A percentile compares a stretch with the other conserved stretches of the same genome.
Evolutionary conservation across 1,139 yeast genomes (phyloP).

Genomic region (Kodamaea ohmeri): DNA sequence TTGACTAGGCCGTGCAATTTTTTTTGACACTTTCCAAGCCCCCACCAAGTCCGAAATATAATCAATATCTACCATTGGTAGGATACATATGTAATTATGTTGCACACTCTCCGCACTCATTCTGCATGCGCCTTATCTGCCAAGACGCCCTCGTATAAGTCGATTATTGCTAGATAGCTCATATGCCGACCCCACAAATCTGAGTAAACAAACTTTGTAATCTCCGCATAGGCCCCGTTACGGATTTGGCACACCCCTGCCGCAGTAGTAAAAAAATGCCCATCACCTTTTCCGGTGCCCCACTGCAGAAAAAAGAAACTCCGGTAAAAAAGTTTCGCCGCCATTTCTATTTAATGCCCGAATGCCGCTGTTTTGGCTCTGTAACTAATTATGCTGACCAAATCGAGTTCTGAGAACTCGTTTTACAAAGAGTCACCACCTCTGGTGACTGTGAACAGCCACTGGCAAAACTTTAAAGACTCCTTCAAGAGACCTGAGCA

Average conservation of each 20-base stretch:
- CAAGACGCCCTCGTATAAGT: too few species aligned
- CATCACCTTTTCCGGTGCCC: constrained; percentile 1
- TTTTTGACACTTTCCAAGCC: too few species aligned
- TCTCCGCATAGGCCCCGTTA: neutral
- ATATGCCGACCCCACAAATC: too few species aligned
- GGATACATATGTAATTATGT: too few species aligned
- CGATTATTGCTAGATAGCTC: too few species aligned
- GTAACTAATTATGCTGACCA: constrained; percentile 7
- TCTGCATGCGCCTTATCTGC: too few species aligned
- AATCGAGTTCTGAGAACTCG: constrained; percentile 6
- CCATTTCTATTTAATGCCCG: neutral
- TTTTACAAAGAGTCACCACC: constrained; percentile 6
- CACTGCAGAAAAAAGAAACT: constrained; percentile 2
- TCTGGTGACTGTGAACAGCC: constrained; percentile 3
- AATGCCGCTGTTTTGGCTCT: neutral
- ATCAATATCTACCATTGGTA: too few species aligned
- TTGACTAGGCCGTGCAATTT: too few species aligned
- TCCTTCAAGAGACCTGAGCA: constrained; percentile 34
- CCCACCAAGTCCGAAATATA: too few species aligned
- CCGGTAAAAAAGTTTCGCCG: neutral
- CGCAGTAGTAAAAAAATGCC: constrained; percentile 2
- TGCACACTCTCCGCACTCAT: too few species aligned
- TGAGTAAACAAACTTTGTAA: too few species aligned
- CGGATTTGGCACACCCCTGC: constrained; percentile 2
- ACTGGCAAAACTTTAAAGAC: constrained; percentile 30